Percentiles rank a stretch among this genome's conserved stretches.
phyloP scores from a whole-genome alignment of 192 early-diverging fungal genomes.

The Mortierella alpina region DNA sequence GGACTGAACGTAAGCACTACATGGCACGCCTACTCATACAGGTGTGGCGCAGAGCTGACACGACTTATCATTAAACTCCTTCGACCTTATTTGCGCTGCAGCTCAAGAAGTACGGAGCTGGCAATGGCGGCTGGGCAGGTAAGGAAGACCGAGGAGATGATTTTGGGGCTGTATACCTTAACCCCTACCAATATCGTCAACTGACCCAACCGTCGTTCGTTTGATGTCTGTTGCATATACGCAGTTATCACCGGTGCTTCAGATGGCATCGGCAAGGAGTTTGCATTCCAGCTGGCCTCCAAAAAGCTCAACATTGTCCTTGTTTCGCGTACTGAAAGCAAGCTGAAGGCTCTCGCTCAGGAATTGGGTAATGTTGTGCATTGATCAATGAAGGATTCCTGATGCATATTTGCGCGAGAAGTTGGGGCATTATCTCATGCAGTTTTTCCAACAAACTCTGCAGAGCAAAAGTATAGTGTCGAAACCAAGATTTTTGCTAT shows the following conservation, averaged over 20 bases:
- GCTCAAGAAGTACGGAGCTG: conserved; percentile 52
- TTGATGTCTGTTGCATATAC: neutral
- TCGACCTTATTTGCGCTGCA: conserved; percentile 1
- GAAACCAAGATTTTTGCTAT: conserved; percentile 77
- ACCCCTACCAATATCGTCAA: neutral
- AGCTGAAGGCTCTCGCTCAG: conserved; percentile 78
- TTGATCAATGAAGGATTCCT: too few species aligned
- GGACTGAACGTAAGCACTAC: conserved; percentile 54
- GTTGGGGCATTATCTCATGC: neutral
- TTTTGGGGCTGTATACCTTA: neutral
- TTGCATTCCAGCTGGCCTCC: conserved; percentile 89
- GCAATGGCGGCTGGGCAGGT: conserved; percentile 50
- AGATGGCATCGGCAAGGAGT: conserved; percentile 96
- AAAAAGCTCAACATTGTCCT: conserved; percentile 87
- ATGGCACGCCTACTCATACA: neutral
- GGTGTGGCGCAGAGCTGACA: neutral
- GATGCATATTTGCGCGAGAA: neutral
- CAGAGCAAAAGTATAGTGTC: conserved; percentile 65
- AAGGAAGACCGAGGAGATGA: neutral
- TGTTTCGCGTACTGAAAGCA: conserved; percentile 83
- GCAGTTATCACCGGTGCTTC: conserved; percentile 94
- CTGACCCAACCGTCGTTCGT: neutral
- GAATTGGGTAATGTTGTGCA: conserved; percentile 65
- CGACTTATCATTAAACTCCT: neutral
- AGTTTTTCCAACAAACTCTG: neutral